A percentile compares a stretch with the other conserved stretches of the same genome.
Evolutionary conservation across 1,284 basidiomycete species (phyloP).

Genomic region (Inonotus obliquus): DNA sequence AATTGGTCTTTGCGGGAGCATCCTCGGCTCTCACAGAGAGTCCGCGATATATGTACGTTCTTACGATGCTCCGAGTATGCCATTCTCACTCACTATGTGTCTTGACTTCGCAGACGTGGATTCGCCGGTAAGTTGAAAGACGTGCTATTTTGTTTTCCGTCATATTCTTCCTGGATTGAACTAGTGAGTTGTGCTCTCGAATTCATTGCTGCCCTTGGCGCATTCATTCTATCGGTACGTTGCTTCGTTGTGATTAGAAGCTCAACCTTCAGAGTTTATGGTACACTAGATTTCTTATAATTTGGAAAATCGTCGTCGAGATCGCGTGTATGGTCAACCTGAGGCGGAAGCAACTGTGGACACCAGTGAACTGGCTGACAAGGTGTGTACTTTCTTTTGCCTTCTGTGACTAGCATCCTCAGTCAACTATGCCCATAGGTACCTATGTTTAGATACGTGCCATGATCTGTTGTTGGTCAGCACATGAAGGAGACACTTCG

Average conservation of each 20-base stretch:
- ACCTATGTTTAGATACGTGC: background rate
- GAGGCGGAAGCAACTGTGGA: constrained; percentile 49
- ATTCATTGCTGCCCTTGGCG: constrained; percentile 53
- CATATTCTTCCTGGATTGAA: background rate
- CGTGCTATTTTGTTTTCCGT: background rate
- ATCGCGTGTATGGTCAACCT: constrained; percentile 51
- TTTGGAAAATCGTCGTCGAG: constrained; percentile 52
- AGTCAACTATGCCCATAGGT: background rate
- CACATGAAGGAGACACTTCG: too few species aligned
- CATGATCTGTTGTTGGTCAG: background rate
- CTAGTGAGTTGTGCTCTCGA: constrained; percentile 51
- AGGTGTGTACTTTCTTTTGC: constrained; percentile 35
- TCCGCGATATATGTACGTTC: constrained; percentile 52
- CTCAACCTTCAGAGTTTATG: background rate
- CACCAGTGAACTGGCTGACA: constrained; percentile 62
- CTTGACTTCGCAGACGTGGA: constrained; percentile 44
- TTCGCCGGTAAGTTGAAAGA: constrained; percentile 44
- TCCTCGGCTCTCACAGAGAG: constrained; percentile 69
- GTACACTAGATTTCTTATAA: constrained; percentile 52
- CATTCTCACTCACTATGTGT: background rate
- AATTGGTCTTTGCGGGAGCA: constrained; percentile 69
- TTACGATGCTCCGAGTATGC: background rate
- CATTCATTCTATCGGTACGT: constrained; percentile 50
- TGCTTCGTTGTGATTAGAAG: background rate
- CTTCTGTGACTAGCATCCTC: constrained; percentile 24